phyloP scores from a whole-genome alignment of 108 stramenopile species.

The Fistulifera solaris region DNA sequence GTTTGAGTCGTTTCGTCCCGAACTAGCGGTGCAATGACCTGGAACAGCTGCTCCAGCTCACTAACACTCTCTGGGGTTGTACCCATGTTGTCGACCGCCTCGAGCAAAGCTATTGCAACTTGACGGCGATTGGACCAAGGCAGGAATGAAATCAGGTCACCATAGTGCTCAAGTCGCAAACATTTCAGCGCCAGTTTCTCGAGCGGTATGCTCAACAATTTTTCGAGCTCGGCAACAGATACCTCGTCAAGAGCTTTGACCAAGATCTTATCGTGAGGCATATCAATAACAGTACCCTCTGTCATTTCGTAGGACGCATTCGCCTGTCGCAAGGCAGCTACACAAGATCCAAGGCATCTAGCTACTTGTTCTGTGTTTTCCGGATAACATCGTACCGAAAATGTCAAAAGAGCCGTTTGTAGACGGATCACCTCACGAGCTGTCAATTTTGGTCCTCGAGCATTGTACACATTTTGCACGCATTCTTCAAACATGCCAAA shows the following conservation, averaged over 20 bases:
- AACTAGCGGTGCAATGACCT: constrained; percentile 84
- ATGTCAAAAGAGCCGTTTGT: constrained; percentile 82
- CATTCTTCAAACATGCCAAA: constrained; percentile 91
- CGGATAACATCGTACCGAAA: constrained; percentile 90
- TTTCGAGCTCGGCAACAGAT: constrained; percentile 80
- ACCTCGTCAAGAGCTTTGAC: constrained; percentile 55
- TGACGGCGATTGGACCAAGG: constrained; percentile 84
- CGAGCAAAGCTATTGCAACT: constrained; percentile 68
- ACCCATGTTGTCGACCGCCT: constrained; percentile 43
- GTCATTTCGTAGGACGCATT: constrained; percentile 37
- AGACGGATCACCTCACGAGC: constrained; percentile 88
- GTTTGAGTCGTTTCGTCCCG: constrained; percentile 37
- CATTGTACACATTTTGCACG: constrained; percentile 79
- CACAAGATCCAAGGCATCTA: constrained; percentile 70
- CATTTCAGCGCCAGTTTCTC: constrained; percentile 67
- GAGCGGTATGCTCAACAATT: constrained; percentile 81
- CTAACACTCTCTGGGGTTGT: constrained; percentile 34
- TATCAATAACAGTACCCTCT: constrained; percentile 8
- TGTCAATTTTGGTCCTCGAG: constrained; percentile 65
- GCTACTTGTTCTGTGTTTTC: constrained; percentile 80
- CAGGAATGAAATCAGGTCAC: constrained; percentile 74
- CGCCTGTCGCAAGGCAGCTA: constrained; percentile 53
- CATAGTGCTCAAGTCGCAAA: constrained; percentile 75
- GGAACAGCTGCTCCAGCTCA: constrained; percentile 77
- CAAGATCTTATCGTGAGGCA: constrained; percentile 22